Base-by-base conservation (phyloP, 73 alveolate species). In the Tetrahymena malaccensis region DNA sequence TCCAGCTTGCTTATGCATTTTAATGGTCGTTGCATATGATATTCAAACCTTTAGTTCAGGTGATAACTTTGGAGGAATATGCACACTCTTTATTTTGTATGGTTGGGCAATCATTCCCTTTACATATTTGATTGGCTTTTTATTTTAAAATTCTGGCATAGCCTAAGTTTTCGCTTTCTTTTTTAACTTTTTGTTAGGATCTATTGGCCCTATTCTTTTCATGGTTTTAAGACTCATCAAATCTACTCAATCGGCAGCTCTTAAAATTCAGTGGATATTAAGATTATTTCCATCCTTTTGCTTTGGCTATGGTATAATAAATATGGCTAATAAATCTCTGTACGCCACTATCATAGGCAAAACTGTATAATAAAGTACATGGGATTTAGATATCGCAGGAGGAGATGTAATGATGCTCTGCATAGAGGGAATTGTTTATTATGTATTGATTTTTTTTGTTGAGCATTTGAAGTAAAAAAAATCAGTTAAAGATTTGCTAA, bases 221-320 rank as follows among this genome's bases (percentile, higher is more conserved):
- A 95, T 84, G 43, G 94, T 98, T 12, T 89, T 98, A 93, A 93
- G 98, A 89, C 95, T 97, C 34, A 94, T 97, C 94, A 96, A 97
- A 15, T 93, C 97, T 1, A 96, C 99, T 27, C 83, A 94, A 94
- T 43, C 37, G 5, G 58, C 89, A 19, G 99, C 99, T 15, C 96
- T 96, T 94, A 94, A 93, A 33, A 27, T 98, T 1, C 96, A 94
- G 93, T 98, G 99, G 98, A 85, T 98, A 70, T 98, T 98, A 94
- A 97, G 99, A 93, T 34, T 98, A 37, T 93, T 98, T 84, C 99
- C 99, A 25, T 98, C 99, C 43, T 99, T 98, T 96, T 96, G 99
- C 40, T 97, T 98, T 93, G 98, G 98, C 84, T 97, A 94, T 95
- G 99, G 99, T 43, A 94, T 97, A 35, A 95, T 97, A 50, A 95